These are phyloP conservation scores for Babesia gibsoni DNA, from an alignment of 169 alveolate genomes.

Conservation along the genomic window DNA sequence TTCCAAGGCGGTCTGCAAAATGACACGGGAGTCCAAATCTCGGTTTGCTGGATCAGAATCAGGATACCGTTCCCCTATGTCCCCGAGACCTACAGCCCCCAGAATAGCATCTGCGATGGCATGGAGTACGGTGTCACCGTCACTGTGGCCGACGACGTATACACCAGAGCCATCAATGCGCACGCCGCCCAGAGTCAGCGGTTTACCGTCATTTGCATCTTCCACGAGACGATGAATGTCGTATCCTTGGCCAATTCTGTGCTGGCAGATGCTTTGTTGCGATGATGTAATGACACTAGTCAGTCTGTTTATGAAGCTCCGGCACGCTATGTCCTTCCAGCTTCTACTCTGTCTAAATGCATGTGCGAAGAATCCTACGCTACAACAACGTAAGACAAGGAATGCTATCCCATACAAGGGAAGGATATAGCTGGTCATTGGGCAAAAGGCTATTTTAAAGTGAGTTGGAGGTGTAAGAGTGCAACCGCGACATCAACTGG, in stretches of 20 bases:
- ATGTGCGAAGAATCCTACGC: too few relatives aligned
- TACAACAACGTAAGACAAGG: too few relatives aligned
- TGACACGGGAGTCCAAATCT: constrained; percentile 64
- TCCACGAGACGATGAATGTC: constrained; percentile 48
- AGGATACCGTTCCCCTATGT: constrained; percentile 84
- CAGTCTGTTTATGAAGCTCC: too few relatives aligned
- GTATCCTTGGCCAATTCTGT: constrained; percentile 45
- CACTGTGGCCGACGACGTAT: constrained; percentile 80
- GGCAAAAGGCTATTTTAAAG: too few relatives aligned
- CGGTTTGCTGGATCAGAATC: constrained; percentile 70
- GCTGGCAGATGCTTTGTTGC: not conserved
- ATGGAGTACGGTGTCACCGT: constrained; percentile 85
- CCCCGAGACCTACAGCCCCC: constrained; percentile 79
- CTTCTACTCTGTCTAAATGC: too few relatives aligned
- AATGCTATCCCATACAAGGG: too few relatives aligned
- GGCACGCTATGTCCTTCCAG: too few relatives aligned
- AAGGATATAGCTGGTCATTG: too few relatives aligned
- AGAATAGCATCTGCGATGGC: constrained; percentile 77
- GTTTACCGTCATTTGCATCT: constrained; percentile 50
- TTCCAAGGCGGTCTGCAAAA: constrained; percentile 14
- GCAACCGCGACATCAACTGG: too few relatives aligned
- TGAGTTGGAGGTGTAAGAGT: too few relatives aligned
- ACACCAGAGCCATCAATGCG: constrained; percentile 26
- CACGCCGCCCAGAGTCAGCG: constrained; percentile 73
- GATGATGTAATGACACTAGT: too few relatives aligned